These are phyloP conservation scores for Passalora sequoiae DNA, from an alignment of 2,329 filamentous ascomycete species.

Conservation along the genomic window DNA sequence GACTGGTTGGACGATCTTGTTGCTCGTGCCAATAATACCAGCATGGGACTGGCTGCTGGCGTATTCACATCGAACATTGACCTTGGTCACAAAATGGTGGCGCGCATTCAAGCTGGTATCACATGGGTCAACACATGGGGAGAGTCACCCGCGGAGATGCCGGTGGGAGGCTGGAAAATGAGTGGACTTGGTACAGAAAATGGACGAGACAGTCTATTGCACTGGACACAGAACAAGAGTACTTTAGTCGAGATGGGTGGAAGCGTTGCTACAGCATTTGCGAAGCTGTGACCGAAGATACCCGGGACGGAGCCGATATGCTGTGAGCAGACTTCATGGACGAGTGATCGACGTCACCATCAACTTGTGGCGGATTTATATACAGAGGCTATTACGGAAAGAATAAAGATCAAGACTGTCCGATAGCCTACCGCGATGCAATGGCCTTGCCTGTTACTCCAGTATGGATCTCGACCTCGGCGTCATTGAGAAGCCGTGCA, in stretches of 20 bases:
- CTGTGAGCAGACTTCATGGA: too few species aligned
- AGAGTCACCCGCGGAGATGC: constrained; percentile 88
- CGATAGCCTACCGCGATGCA: too few species aligned
- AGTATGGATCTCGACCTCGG: too few species aligned
- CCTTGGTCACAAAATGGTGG: constrained; percentile 65
- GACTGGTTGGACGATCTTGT: constrained; percentile 63
- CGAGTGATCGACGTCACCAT: constrained; percentile 1
- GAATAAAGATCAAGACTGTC: too few species aligned
- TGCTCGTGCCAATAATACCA: constrained; percentile 67
- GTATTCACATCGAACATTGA: constrained; percentile 76
- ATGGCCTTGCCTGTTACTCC: too few species aligned
- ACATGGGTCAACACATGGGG: constrained; percentile 94
- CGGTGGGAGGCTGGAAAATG: constrained; percentile 86
- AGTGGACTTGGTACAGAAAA: constrained; percentile 87
- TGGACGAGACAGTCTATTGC: constrained; percentile 69
- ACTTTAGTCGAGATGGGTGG: constrained; percentile 78
- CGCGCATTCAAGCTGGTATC: constrained; percentile 72
- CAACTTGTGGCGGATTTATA: neutral
- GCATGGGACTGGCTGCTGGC: constrained; percentile 74
- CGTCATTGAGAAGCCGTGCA: too few species aligned
- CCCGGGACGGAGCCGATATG: too few species aligned
- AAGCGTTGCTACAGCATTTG: constrained; percentile 64
- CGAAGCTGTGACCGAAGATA: constrained; percentile 22
- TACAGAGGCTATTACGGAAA: too few species aligned
- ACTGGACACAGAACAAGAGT: constrained; percentile 83